Conservation (phyloP, 805 yeast species). For the Cyberlindnera japonica region DNA sequence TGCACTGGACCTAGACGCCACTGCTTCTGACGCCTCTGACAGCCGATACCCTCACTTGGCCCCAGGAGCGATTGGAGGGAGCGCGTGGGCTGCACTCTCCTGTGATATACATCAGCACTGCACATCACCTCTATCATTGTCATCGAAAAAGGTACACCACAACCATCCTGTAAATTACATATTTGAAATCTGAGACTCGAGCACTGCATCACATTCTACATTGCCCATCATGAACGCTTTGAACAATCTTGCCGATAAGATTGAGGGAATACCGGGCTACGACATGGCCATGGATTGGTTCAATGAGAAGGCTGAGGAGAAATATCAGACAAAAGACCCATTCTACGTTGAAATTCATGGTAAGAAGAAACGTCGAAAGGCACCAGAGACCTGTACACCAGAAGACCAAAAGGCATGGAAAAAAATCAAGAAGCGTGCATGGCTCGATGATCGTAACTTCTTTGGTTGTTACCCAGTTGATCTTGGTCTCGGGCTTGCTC, state of each 20-base stretch:
- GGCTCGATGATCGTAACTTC: constrained; percentile 83
- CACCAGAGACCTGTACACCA: constrained; percentile 55
- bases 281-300: constrained; percentile 51
- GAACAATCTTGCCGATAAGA: constrained; percentile 26
- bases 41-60: no score
- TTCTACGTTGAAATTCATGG: constrained; percentile 53
- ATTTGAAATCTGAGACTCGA: no score
- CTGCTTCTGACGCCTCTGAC: no score
- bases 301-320: constrained; percentile 66
- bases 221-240: constrained; percentile 27
- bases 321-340: constrained; percentile 63
- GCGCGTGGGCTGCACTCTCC: no score
- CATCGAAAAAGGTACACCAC: no score
- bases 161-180: no score
- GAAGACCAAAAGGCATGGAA: constrained; percentile 70
- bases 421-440: constrained; percentile 68
- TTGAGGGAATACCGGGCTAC: constrained; percentile 57
- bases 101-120: no score
- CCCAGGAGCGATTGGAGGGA: no score
- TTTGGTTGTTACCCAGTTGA: constrained; percentile 74
- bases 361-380: constrained; percentile 49
- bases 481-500: constrained; percentile 77
- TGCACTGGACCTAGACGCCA: no score
- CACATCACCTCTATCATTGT: no score
- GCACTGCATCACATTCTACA: no score